phyloP scores from a whole-genome alignment of 2,329 filamentous ascomycete genomes.

The Exophiala sp. region DNA sequence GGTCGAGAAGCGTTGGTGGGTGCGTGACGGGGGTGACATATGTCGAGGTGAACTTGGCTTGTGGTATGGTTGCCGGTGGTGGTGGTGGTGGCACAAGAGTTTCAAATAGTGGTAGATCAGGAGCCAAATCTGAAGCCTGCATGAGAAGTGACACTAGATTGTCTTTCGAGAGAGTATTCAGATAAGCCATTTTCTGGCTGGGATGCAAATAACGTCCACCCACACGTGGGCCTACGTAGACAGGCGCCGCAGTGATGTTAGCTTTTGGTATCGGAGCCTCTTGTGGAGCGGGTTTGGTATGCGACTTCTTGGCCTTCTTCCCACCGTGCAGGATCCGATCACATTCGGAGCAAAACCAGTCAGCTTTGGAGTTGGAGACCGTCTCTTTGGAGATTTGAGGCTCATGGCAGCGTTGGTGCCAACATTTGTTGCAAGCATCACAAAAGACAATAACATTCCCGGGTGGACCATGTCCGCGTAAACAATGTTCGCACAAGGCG shows the following conservation, averaged over 20 bases:
- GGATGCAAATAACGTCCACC: slow-evolving; percentile 19
- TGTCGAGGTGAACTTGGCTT: slow-evolving; percentile 25
- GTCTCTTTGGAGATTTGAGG: slow-evolving; percentile 69
- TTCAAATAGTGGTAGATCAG: slow-evolving; percentile 27
- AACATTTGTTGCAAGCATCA: slow-evolving; percentile 73
- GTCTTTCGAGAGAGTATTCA: slow-evolving; percentile 26
- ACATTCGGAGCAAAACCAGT: slow-evolving; percentile 70
- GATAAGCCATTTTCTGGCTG: slow-evolving; percentile 23
- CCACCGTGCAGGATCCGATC: slow-evolving; percentile 30
- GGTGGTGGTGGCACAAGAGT: slow-evolving; percentile 14
- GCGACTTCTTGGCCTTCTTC: slow-evolving; percentile 24
- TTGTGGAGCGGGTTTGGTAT: not conserved
- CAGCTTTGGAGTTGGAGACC: slow-evolving; percentile 61
- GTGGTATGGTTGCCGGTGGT: slow-evolving; percentile 5
- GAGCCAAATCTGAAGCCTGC: slow-evolving; percentile 26
- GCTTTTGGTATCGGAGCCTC: slow-evolving; percentile 1
- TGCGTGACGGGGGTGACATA: slow-evolving; percentile 23
- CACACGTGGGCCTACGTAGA: slow-evolving; percentile 21
- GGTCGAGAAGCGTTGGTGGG: slow-evolving; percentile 1
- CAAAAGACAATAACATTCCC: slow-evolving; percentile 82
- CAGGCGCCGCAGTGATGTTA: slow-evolving; percentile 3
- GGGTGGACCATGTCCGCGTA: slow-evolving; percentile 66
- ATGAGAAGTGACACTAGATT: slow-evolving; percentile 25
- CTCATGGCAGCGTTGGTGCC: slow-evolving; percentile 79
- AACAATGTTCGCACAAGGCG: slow-evolving; percentile 67